phyloP scores from a whole-genome alignment of 768 basidiomycete genomes.

The Multifurca ochricompacta region DNA sequence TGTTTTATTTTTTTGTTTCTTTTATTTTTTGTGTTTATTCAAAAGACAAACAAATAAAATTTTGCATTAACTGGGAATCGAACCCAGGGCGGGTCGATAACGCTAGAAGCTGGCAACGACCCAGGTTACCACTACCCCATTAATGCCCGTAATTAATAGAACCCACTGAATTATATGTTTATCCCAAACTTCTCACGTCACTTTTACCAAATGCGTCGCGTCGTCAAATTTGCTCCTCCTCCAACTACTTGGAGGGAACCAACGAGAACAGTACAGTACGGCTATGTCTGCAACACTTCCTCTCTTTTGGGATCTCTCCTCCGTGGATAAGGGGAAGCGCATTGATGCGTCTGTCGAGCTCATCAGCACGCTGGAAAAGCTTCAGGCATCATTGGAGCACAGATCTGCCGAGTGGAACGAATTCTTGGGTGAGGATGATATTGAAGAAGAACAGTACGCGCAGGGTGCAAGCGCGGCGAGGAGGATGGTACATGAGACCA shows the following conservation, averaged over 20 bases:
- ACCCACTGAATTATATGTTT: too few species aligned
- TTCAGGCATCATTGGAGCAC: constrained; percentile 61
- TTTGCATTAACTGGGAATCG: background rate
- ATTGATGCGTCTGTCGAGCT: constrained; percentile 83
- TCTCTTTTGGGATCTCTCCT: constrained; percentile 91
- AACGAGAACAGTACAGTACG: background rate
- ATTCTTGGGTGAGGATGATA: constrained; percentile 29
- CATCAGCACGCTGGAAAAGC: constrained; percentile 70
- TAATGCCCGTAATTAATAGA: too few species aligned
- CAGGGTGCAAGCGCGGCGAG: constrained; percentile 34
- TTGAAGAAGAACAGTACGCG: constrained; percentile 9
- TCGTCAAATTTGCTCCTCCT: too few species aligned
- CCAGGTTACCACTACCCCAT: too few species aligned
- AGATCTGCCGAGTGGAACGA: constrained; percentile 26
- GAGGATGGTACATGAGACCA: constrained; percentile 37
- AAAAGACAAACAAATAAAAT: background rate
- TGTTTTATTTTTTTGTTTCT: too few species aligned
- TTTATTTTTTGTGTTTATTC: too few species aligned
- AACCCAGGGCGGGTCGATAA: background rate
- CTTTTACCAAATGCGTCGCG: too few species aligned
- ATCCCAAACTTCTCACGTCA: too few species aligned
- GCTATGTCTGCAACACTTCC: constrained; percentile 81
- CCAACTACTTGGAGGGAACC: background rate
- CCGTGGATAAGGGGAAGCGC: constrained; percentile 68
- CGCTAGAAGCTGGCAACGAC: too few species aligned